Evolutionary conservation across 345 rosid genomes (phyloP).

Genomic region (Boechera retrofracta): DNA sequence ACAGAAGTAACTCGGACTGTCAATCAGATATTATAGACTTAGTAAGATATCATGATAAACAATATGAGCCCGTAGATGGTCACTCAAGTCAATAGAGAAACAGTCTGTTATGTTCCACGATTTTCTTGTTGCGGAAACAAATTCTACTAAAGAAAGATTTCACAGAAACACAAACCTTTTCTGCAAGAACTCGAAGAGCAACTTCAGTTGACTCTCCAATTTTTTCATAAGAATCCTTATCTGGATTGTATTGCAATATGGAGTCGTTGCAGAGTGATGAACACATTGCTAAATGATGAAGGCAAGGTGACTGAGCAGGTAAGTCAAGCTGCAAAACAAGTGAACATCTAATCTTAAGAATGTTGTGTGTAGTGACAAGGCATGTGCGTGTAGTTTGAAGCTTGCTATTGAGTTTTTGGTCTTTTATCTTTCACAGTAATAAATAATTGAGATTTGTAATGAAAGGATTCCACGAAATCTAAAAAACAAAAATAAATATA

Average conservation of each 20-base stretch:
- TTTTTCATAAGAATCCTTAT: conserved; percentile 85
- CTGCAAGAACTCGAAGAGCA: conserved; percentile 91
- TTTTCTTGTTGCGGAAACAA: conserved; percentile 17
- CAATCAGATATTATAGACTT: conserved; percentile 21
- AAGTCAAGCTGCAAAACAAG: conserved; percentile 73
- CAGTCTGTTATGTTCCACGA: conserved; percentile 8
- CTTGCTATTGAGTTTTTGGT: conserved; percentile 20
- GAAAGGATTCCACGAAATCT: conserved; percentile 8
- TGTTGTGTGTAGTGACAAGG: conserved; percentile 23
- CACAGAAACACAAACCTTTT: conserved; percentile 68
- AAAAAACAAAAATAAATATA: background rate
- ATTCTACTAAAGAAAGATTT: conserved; percentile 6
- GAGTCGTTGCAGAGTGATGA: conserved; percentile 98
- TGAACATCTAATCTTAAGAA: conserved; percentile 30
- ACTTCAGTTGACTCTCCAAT: conserved; percentile 99
- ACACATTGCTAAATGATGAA: conserved; percentile 93
- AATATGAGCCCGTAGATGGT: conserved; percentile 14
- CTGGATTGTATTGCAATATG: conserved; percentile 92
- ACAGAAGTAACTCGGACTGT: conserved; percentile 33
- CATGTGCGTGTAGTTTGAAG: conserved; percentile 6
- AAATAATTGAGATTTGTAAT: conserved; percentile 9
- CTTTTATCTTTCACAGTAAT: conserved; percentile 13
- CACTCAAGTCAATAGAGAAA: conserved; percentile 12
- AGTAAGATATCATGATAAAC: conserved; percentile 2
- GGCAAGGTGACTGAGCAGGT: conserved; percentile 94